phyloP scores from a whole-genome alignment of 768 basidiomycete genomes.

The Serendipita sp. region DNA sequence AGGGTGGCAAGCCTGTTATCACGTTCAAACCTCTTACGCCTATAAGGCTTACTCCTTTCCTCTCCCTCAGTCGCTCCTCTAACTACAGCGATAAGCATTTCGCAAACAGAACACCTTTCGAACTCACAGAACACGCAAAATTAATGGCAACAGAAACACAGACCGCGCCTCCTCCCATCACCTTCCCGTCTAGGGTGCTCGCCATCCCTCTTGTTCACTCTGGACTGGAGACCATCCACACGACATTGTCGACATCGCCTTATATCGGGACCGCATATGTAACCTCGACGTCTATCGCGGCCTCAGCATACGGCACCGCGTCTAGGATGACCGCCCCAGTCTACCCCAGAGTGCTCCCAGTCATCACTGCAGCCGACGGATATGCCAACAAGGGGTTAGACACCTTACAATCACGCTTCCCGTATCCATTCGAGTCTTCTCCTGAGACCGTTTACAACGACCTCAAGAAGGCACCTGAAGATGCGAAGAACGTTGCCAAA shows the following conservation, averaged over 20 bases:
- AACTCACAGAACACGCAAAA: neutral
- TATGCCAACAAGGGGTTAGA: slow-evolving; percentile 62
- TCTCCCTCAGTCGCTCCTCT: neutral
- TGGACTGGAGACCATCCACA: slow-evolving; percentile 42
- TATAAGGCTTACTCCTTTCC: neutral
- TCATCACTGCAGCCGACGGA: slow-evolving; percentile 45
- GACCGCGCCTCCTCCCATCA: slow-evolving; percentile 14
- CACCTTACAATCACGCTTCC: slow-evolving; percentile 54
- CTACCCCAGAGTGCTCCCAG: slow-evolving; percentile 46
- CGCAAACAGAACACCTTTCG: neutral
- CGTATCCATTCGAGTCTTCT: slow-evolving; percentile 58
- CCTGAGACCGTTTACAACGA: slow-evolving; percentile 54
- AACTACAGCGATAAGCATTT: neutral
- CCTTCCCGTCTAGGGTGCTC: slow-evolving; percentile 40
- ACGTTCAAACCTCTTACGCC: neutral
- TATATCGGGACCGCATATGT: slow-evolving; percentile 51
- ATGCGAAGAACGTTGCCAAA: slow-evolving; percentile 38
- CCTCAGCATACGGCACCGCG: slow-evolving; percentile 33
- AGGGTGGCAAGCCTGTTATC: neutral
- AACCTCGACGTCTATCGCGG: slow-evolving; percentile 46
- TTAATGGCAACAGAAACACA: slow-evolving; percentile 26
- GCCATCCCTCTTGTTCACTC: slow-evolving; percentile 60
- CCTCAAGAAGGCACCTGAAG: slow-evolving; percentile 42
- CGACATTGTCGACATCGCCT: slow-evolving; percentile 39
- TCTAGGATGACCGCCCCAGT: slow-evolving; percentile 32